Evolutionary conservation across 2,329 filamentous ascomycete species (phyloP), one percentile per base, ranked within the genome.

Genomic region (Fusarium tuaranense): DNA sequence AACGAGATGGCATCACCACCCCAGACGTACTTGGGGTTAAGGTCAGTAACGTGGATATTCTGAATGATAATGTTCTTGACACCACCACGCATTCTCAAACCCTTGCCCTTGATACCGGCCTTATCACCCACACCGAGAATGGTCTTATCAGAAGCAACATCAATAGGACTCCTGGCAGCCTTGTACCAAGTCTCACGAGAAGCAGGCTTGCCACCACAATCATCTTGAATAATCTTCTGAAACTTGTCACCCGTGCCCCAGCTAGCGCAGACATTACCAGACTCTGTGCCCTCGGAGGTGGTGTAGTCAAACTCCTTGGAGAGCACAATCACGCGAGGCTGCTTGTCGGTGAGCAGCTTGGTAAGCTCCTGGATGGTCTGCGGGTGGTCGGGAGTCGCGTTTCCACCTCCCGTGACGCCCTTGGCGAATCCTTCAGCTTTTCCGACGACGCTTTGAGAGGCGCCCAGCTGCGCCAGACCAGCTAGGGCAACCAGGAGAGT

Each of bases 401-500:
- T 84, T 63, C 89, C 90, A 77, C 90, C 90, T 44, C 90, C 90
- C n/a, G 90, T 92, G 22, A 89, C 87, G 48, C 89, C 89, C 70
- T 81, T 81, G 44, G 84, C 83, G 72, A 85, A 85, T 25, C 84
- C 84, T 58, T 84, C 80, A 20, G 84, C 82, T 16, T 81, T 71
- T 36, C 84, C 84, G 32, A 74, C 76, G 22, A 85, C 83, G 58
- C 68, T 64, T 8, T 64, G 48, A 14, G 62, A 44, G 14, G 48
- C 36, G 12, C 62, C 36, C 10, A 64, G 62, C 27, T 64, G 62
- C 22, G 36, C 62, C 16, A 64, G 62, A 32, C 62, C 62, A n/a
- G 48, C 48, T 32, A 64, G 62, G 10, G 62, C 48, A 44, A 55
- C 34, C 3, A 64, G 48, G 36, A 64, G 12, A 57, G 62, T 32